phyloP scores from a whole-genome alignment of 2,329 filamentous ascomycete species.

The Botryotinia calthae region DNA sequence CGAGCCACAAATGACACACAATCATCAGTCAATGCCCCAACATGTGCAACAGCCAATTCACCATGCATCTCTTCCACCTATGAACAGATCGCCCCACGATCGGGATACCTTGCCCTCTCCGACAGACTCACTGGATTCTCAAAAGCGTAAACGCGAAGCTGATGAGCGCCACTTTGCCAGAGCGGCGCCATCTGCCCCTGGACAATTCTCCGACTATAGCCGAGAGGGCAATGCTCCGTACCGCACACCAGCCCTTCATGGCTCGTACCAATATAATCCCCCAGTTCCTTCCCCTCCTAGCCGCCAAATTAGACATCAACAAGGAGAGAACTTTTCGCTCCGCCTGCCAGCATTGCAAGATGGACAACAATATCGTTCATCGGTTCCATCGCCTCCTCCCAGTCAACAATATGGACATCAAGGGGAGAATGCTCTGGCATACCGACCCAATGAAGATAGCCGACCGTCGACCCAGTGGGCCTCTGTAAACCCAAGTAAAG shows the following conservation, averaged over 20 bases:
- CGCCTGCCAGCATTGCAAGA: background rate
- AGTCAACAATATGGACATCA: constrained; percentile 25
- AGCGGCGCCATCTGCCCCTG: constrained; percentile 38
- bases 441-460: constrained; percentile 27
- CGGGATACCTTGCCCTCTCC: constrained; percentile 32
- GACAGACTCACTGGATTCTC: constrained; percentile 33
- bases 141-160: constrained; percentile 35
- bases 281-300: constrained; percentile 41
- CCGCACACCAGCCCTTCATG: background rate
- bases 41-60: background rate
- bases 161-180: constrained; percentile 40
- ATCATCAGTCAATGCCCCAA: background rate
- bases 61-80: background rate
- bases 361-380: constrained; percentile 31
- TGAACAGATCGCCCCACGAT: background rate
- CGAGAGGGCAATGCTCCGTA: constrained; percentile 26
- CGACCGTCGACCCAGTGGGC: constrained; percentile 15
- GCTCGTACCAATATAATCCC: constrained; percentile 29
- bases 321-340: background rate
- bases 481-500: background rate
- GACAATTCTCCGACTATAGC: constrained; percentile 30
- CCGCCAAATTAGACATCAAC: constrained; percentile 26
- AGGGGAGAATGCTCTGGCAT: constrained; percentile 26
- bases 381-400: constrained; percentile 40
- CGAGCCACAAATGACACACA: background rate